Base-by-base conservation (phyloP, 306 rosid genomes). In the Vicia faba region DNA sequence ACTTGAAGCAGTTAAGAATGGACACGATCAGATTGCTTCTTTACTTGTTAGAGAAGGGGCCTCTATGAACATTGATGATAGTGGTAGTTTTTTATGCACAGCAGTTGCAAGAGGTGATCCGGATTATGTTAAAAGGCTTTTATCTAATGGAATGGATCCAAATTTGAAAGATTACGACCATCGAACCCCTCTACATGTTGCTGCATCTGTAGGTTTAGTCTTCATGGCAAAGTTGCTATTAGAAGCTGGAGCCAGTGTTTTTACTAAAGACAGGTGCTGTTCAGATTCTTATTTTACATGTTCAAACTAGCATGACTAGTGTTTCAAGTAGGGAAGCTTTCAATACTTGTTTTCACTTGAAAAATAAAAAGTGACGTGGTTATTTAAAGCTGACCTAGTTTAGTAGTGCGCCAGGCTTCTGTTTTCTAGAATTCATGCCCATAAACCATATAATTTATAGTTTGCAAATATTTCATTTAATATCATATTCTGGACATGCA, bases 81-180 rank as follows among this genome's bases (percentile, higher is more conserved):
- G 86, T 38, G 97, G 95, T 61, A 79, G 84, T 72, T 79, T 90
- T 75, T 70, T 90, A 23, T 86, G 96, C 66, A 74, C 85, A 8
- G 87, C 96, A n/a, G 86, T 93, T 70, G 77, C 84, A 74, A 86
- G 79, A 87, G 97, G 97, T 61, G 97, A 93, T 75, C 72, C 92
- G 25, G 95, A 93, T 57, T 80, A 85, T 69, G 80, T 93, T 48
- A 83, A 63, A 82, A 85, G 96, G 77, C 74, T 88, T 54, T 60
- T 93, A 70, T 76, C 83, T 50, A 54, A 90, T 79, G 99, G 95
- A 7, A 55, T 93, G 79, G 97, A 93, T 79, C 96, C 97, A 50
- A 88, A 93, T 79, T 79, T 75, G 45, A 93, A 85, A 78, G 99
- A 90, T 69, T 93, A 86, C 58, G 99, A 90, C 80, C 78, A 71